Evolutionary conservation across 1,284 basidiomycete genomes (phyloP), one percentile per base, ranked within the genome.

Genomic region (Hortiboletus rubellus): DNA sequence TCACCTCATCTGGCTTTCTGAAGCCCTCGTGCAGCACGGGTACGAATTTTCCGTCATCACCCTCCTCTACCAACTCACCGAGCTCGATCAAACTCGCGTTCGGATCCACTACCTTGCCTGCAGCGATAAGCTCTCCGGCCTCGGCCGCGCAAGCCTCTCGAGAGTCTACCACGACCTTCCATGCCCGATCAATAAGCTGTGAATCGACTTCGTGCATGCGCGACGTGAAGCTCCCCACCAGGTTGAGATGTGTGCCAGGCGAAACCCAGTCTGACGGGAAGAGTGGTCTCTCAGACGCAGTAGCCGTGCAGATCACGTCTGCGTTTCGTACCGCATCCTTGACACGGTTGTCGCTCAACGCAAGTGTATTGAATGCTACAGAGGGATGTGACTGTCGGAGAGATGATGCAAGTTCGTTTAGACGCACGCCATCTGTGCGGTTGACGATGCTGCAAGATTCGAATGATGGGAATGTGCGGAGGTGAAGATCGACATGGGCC

Each of bases 191-290:
- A 24, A 94, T 72, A 17, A 94, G 77, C 0, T 74, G 77, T 0
- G 66, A 71, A 46, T 89, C 85, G 8, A 92, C 80, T 67, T 96
- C 93, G 53, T 79, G 80, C 93, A 95, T 96, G 15, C 75, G 66
- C 0, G 89, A 87, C 34, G 81, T 94, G 68, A 92, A 95, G 54
- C 89, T 91, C n/a, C 93, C 92, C 36, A 94, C 83, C 3, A 95
- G 75, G 58, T 91, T 84, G 42, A 95, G 64, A 64, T 92, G 89
- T 0, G 89, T 79, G 0, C 87, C 86, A 0, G 79, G 66, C 9
- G 78, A 76, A 15, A 90, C 82, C 78, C 81, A 86, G 0, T 74
- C 66, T 0, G 84, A 81, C 3, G 83, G 80, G 66, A 95, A 94
- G 8, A 94, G 81, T 0, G 93, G 85, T 5, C 59, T 62, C 0